Evolutionary conservation across 495 filamentous ascomycete species (phyloP).

Genomic region (Trichoderma reesei): DNA sequence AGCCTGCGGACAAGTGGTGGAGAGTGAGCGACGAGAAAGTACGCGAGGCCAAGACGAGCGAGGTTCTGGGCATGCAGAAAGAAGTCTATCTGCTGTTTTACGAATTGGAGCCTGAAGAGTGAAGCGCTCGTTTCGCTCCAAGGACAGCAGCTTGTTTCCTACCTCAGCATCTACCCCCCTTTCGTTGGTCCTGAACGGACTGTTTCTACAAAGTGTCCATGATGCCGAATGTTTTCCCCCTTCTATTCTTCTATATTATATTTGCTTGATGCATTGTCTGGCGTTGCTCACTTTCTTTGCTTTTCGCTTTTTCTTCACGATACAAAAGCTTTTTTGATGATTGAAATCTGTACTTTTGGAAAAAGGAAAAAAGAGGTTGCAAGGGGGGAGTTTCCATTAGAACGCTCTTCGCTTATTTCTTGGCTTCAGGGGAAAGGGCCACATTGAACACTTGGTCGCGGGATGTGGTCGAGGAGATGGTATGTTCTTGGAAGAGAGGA

Average conservation of each 20-base stretch:
- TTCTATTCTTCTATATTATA: no score
- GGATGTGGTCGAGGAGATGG: no score
- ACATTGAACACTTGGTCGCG: no score
- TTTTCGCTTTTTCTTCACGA: background rate
- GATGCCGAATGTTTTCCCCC: background rate
- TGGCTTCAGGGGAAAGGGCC: no score
- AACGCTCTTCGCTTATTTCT: background rate
- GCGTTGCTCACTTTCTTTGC: no score
- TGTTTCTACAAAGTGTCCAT: background rate
- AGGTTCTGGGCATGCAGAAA: conserved; percentile 86
- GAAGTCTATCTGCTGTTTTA: conserved; percentile 98
- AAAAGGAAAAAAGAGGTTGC: no score
- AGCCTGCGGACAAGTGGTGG: conserved; percentile 81
- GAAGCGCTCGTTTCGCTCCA: background rate
- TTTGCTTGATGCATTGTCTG: no score
- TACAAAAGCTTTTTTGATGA: background rate
- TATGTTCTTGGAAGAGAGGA: no score
- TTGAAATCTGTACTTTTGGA: background rate
- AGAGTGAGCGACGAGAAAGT: conserved; percentile 96
- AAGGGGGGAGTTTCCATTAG: background rate
- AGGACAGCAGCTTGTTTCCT: no score
- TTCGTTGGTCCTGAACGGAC: background rate
- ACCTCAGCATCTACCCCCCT: no score
- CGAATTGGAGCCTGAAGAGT: conserved; percentile 49
- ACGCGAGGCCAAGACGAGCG: conserved; percentile 82